Conservation (phyloP, 106 monocot species). For the Dendrobium catenatum region DNA sequence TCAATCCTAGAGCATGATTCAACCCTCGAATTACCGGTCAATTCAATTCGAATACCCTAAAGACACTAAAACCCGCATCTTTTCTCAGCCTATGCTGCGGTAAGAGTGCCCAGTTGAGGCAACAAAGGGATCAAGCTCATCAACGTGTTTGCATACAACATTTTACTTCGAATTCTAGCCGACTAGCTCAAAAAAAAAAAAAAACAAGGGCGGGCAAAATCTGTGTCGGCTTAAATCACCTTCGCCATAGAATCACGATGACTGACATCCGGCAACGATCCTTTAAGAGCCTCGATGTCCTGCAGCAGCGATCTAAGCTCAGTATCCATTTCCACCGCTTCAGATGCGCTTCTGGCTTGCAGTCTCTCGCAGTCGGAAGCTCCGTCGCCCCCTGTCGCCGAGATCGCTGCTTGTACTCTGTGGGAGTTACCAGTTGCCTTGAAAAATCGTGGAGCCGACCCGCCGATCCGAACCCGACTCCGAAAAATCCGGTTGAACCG, state of each 20-base stretch:
- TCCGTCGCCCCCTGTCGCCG: no score
- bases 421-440: no score
- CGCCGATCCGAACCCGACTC: no score
- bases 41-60: not conserved
- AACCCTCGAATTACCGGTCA: not conserved
- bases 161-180: not conserved
- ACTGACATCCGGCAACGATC: conserved; percentile 3
- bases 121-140: not conserved
- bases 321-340: conserved; percentile 2
- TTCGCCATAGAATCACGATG: not conserved
- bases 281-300: conserved; percentile 4
- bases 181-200: not conserved
- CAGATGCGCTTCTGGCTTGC: not conserved
- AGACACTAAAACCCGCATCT: not conserved
- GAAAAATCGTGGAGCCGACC: no score
- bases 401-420: no score
- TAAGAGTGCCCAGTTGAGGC: not conserved
- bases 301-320: conserved; percentile 3
- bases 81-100: not conserved
- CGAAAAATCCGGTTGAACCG: no score
- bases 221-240: not conserved
- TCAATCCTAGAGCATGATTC: not conserved
- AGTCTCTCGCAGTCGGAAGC: not conserved
- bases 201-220: not conserved
- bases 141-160: not conserved